Evolutionary conservation across 2,329 filamentous ascomycete species (phyloP).

Genomic region (Colletotrichum tabaci): DNA sequence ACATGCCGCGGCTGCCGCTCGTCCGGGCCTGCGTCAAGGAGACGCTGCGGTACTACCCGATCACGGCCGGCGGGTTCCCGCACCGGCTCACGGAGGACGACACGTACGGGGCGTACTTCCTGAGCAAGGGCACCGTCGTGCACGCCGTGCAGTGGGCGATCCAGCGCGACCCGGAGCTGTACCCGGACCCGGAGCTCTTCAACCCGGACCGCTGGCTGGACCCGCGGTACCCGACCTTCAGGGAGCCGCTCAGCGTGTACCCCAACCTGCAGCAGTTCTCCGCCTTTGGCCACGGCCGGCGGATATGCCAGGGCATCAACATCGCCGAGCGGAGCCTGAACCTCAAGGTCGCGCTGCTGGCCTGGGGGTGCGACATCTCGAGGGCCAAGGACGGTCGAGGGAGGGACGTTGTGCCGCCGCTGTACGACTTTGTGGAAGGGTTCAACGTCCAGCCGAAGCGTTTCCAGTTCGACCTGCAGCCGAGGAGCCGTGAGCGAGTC

Average conservation of each 20-base stretch:
- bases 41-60: slow-evolving; percentile 66
- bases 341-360: slow-evolving; percentile 56
- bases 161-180: slow-evolving; percentile 58
- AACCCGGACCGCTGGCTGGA: slow-evolving; percentile 58
- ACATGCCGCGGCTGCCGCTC: slow-evolving; percentile 55
- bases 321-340: slow-evolving; percentile 59
- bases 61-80: slow-evolving; percentile 60
- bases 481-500: slow-evolving; percentile 18
- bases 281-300: slow-evolving; percentile 68
- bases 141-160: slow-evolving; percentile 68
- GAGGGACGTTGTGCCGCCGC: slow-evolving; percentile 36
- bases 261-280: slow-evolving; percentile 59
- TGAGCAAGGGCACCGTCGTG: slow-evolving; percentile 65
- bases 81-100: slow-evolving; percentile 67
- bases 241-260: slow-evolving; percentile 55
- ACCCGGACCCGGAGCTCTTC: slow-evolving; percentile 56
- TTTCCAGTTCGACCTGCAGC: slow-evolving; percentile 30
- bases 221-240: slow-evolving; percentile 56
- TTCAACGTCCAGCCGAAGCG: slow-evolving; percentile 39
- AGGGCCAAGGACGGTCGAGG: slow-evolving; percentile 47
- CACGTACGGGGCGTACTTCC: slow-evolving; percentile 66
- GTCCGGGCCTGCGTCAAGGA: slow-evolving; percentile 59
- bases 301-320: slow-evolving; percentile 61
- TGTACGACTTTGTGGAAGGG: slow-evolving; percentile 34
- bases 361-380: slow-evolving; percentile 54